Percentiles rank a stretch among this genome's conserved stretches.
Evolutionary conservation across 345 rosid genomes (phyloP).

Genomic region (Gossypioides kirkii): DNA sequence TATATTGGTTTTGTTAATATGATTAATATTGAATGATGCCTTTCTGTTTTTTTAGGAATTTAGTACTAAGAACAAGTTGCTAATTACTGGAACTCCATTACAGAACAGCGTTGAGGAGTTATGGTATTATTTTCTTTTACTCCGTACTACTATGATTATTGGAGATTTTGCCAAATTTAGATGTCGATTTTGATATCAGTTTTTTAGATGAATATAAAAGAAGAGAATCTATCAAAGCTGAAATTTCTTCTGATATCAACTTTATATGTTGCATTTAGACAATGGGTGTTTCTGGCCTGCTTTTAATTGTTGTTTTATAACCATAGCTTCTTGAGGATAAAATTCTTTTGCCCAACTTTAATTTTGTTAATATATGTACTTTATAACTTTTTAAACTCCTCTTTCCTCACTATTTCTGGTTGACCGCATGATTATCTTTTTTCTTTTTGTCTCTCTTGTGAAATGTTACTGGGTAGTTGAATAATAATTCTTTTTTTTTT

Average conservation of each 20-base stretch:
- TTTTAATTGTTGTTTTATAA: neutral
- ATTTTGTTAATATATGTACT: neutral
- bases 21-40: slow-evolving; percentile 6
- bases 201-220: neutral
- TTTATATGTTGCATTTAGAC: neutral
- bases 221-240: too few relatives aligned
- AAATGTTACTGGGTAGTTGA: neutral
- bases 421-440: neutral
- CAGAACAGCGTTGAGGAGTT: slow-evolving; percentile 99
- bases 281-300: neutral
- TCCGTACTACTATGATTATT: neutral
- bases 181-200: neutral
- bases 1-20: slow-evolving; percentile 13
- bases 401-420: neutral
- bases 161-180: neutral
- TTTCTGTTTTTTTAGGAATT: slow-evolving; percentile 62
- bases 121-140: slow-evolving; percentile 49
- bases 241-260: neutral
- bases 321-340: neutral
- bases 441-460: neutral
- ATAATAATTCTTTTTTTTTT: neutral
- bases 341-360: neutral
- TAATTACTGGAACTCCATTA: slow-evolving; percentile 96
- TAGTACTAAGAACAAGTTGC: slow-evolving; percentile 92
- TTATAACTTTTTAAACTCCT: neutral